A percentile compares a stretch with the other conserved stretches of the same genome.
These are phyloP conservation scores for Quercus rubra DNA, from an alignment of 306 rosid genomes.

Conservation along the genomic window DNA sequence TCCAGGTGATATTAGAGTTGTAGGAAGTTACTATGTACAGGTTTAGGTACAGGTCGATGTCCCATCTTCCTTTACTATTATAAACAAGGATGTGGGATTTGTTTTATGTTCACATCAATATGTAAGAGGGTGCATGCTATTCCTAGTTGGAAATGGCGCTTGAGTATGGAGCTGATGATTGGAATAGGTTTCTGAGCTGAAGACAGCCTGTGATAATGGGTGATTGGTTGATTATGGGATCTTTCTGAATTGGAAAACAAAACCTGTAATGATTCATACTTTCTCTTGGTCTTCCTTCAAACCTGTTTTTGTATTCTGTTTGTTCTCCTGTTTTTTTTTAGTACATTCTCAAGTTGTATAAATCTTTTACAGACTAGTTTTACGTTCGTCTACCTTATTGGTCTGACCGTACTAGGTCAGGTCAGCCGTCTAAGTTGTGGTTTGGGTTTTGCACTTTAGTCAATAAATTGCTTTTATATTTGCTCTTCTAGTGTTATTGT, in stretches of 20 bases:
- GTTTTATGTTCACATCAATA: slow-evolving; percentile 25
- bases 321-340: neutral
- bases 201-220: neutral
- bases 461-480: neutral
- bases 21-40: slow-evolving; percentile 43
- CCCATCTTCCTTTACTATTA: slow-evolving; percentile 43
- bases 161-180: slow-evolving; percentile 9
- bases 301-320: neutral
- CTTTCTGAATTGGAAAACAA: neutral
- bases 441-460: neutral
- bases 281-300: neutral
- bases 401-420: neutral
- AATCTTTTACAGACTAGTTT: neutral
- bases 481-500: neutral
- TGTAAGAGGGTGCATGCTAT: slow-evolving; percentile 22
- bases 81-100: slow-evolving; percentile 29
- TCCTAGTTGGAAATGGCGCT: slow-evolving; percentile 18
- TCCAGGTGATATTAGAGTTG: slow-evolving; percentile 31
- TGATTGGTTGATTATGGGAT: neutral
- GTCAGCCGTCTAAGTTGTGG: neutral
- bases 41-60: slow-evolving; percentile 44
- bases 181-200: slow-evolving; percentile 14
- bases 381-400: neutral
- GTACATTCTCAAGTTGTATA: neutral
- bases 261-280: neutral